Percentiles rank a stretch among this genome's conserved stretches.
phyloP scores from a whole-genome alignment of 2,329 filamentous ascomycete species.

The Xylariaceae sp. region DNA sequence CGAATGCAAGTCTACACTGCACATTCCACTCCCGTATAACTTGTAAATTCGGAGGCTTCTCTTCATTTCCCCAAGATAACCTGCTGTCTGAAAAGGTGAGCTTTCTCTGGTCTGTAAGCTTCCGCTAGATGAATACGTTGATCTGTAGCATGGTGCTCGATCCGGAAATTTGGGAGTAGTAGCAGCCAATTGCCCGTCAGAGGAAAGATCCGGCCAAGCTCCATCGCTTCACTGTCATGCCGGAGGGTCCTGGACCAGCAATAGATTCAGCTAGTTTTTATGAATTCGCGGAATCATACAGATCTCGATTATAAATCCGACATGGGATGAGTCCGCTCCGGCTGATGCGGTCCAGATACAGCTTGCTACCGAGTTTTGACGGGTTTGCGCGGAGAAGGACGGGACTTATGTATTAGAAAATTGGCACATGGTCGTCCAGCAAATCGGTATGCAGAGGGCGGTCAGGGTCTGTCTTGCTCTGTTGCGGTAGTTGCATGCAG shows the following conservation, averaged over 20 bases:
- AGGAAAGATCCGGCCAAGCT: background rate
- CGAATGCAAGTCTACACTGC: too few relatives aligned
- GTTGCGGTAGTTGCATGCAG: conserved; percentile 22
- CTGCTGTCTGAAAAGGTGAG: background rate
- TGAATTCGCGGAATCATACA: too few relatives aligned
- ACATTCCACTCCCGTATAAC: too few relatives aligned
- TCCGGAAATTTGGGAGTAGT: conserved; percentile 19
- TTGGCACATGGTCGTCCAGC: background rate
- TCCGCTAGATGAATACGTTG: conserved; percentile 20
- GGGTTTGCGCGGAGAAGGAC: background rate
- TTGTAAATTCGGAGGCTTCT: too few relatives aligned
- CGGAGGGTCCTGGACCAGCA: too few relatives aligned
- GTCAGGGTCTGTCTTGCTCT: conserved; percentile 13
- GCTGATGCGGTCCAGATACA: too few relatives aligned
- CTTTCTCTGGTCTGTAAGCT: conserved; percentile 17
- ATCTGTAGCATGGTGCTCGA: conserved; percentile 26
- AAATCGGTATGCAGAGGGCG: conserved; percentile 5
- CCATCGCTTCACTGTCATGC: too few relatives aligned
- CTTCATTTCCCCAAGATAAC: too few relatives aligned
- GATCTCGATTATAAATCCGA: too few relatives aligned
- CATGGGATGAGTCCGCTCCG: too few relatives aligned
- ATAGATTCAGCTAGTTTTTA: too few relatives aligned
- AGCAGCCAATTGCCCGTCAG: conserved; percentile 1
- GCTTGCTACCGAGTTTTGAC: background rate
- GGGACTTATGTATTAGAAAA: too few relatives aligned